Evolutionary conservation across 495 filamentous ascomycete species (phyloP).

Genomic region (Chaetomium tenue): DNA sequence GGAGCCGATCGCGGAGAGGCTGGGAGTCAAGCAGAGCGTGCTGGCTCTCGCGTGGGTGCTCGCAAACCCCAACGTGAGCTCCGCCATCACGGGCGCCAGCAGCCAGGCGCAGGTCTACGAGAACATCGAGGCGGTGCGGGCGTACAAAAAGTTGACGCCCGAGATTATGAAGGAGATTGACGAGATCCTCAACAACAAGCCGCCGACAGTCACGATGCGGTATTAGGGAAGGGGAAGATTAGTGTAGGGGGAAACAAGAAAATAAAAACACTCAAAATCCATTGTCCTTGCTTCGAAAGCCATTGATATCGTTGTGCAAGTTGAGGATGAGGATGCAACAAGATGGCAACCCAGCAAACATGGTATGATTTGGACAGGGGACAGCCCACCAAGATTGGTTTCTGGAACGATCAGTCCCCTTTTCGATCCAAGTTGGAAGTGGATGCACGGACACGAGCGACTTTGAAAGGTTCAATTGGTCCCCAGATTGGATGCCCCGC

Average conservation of each 20-base stretch:
- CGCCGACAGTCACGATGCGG: constrained; percentile 31
- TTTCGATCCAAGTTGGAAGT: neutral
- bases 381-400: constrained; percentile 17
- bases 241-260: neutral
- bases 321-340: neutral
- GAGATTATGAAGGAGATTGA: constrained; percentile 71
- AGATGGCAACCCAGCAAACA: neutral
- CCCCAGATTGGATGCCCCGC: constrained; percentile 7
- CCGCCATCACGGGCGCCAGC: constrained; percentile 76
- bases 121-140: constrained; percentile 61
- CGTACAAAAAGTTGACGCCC: constrained; percentile 60
- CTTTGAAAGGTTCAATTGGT: constrained; percentile 10
- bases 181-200: constrained; percentile 37
- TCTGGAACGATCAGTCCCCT: constrained; percentile 20
- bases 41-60: constrained; percentile 78
- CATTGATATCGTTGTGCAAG: neutral
- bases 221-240: constrained; percentile 9
- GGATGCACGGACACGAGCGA: neutral
- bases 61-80: constrained; percentile 70
- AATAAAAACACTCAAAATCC: neutral
- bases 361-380: constrained; percentile 5
- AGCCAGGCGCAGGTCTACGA: constrained; percentile 69
- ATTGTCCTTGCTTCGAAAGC: neutral
- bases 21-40: constrained; percentile 63
- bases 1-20: constrained; percentile 63